These are phyloP conservation scores for Podaxis sp. DNA, from an alignment of 768 basidiomycete genomes.

Conservation along the genomic window DNA sequence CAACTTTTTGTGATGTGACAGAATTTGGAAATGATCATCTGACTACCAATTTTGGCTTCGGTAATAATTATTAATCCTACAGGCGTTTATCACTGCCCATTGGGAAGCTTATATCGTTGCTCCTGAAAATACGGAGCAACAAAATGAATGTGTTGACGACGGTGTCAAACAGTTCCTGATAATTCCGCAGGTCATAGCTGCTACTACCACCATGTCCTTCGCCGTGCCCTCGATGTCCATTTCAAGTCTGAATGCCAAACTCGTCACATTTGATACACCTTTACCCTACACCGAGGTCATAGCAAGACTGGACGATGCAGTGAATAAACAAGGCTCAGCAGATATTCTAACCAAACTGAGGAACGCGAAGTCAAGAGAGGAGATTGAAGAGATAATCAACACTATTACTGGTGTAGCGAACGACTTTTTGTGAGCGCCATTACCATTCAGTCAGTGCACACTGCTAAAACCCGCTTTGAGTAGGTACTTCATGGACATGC, in stretches of 20 bases:
- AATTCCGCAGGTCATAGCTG: background rate
- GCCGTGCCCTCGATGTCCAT: conserved; percentile 24
- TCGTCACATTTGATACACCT: conserved; percentile 42
- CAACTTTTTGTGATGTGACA: background rate
- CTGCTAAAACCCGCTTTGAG: background rate
- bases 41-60: background rate
- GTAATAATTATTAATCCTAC: background rate
- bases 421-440: conserved; percentile 44
- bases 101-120: background rate
- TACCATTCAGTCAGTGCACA: background rate
- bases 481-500: conserved; percentile 43
- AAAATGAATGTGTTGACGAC: background rate
- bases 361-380: conserved; percentile 31
- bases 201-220: conserved; percentile 16
- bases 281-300: conserved; percentile 41
- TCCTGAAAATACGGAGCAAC: background rate
- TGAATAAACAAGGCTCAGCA: conserved; percentile 38
- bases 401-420: conserved; percentile 27
- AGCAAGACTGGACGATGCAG: conserved; percentile 40
- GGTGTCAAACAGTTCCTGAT: background rate
- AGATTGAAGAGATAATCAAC: conserved; percentile 34
- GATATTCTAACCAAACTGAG: conserved; percentile 25
- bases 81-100: background rate
- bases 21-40: background rate
- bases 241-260: conserved; percentile 36